phyloP scores from a whole-genome alignment of 169 alveolate genomes.

The Plasmodium adleri region DNA sequence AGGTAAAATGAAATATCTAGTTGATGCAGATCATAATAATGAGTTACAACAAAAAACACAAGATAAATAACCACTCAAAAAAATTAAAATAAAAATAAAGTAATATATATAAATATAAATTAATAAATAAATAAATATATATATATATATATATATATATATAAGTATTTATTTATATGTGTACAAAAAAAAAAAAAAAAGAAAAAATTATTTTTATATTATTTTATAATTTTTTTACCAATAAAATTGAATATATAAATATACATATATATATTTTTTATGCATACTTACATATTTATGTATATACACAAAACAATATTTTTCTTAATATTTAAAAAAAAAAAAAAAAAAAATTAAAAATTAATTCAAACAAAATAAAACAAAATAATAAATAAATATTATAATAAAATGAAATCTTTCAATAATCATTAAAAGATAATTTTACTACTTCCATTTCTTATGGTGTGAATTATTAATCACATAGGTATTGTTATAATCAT shows the following conservation, averaged over 20 bases:
- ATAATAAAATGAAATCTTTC: no score
- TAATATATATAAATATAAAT: background rate
- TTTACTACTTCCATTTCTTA: no score
- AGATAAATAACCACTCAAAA: background rate
- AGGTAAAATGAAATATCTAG: constrained; percentile 47
- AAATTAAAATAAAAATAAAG: constrained; percentile 4
- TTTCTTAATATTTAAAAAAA: no score
- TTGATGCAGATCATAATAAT: constrained; percentile 47
- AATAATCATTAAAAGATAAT: no score
- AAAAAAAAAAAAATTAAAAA: no score
- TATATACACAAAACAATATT: no score
- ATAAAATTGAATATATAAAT: no score
- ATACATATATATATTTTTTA: no score
- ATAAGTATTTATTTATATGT: background rate
- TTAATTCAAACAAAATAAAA: no score
- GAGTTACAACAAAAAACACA: constrained; percentile 25
- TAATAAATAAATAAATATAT: background rate
- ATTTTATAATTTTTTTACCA: no score
- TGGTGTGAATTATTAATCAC: background rate
- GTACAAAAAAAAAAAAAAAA: constrained; percentile 10
- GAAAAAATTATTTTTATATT: background rate
- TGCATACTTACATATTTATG: no score
- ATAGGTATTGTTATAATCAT: background rate
- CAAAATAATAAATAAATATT: no score
- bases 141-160: background rate